Base-by-base conservation (phyloP, 257 asterid species). In the Apocynum venetum region DNA sequence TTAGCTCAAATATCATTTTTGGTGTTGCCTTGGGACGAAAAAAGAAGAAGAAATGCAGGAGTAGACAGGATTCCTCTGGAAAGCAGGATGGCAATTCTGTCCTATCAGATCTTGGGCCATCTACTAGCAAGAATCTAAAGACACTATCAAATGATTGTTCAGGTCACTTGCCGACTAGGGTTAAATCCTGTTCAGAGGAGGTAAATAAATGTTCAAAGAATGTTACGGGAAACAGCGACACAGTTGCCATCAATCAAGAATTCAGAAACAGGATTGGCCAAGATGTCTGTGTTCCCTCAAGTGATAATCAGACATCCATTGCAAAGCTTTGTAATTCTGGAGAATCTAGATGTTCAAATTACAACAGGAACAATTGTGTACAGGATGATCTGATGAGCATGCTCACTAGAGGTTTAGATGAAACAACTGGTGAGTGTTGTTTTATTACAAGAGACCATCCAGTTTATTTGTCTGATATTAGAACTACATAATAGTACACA, bases 331-430 rank as follows among this genome's bases (percentile, higher is more conserved):
- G 83, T 66, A 79, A 76, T 20, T 78, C 74, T 49, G 79, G 71
- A 83, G 84, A 43, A 65, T 77, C 82, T 61, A 76, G 56, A 25
- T 72, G 61, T 63, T 70, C 85, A 51, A 83, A 67, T 66, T 82
- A 76, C 77, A 49, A 41, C 36, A 77, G 67, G 75, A 72, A 61
- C 41, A 83, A 80, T 76, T 49, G 48, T 56, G 82, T 77, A 76
- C 87, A 80, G 82, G 78, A 75, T 78, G 85, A 77, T 72, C 73
- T 83, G 53, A 79, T 88, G 88, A 78, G 82, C 82, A 83, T 91
- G 82, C 93, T 86, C 66, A 79, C 97, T 56, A 77, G 91, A 79
- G 95, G 92, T 78, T 75, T 93, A 61, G 89, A 91, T 64, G 98
- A 89, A 88, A 84, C 85, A 36, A 81, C 86, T 3, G 93, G 98